A percentile compares a stretch with the other conserved stretches of the same genome.
Evolutionary conservation across 345 rosid species (phyloP).

Genomic region (Leavenworthia alabamica): DNA sequence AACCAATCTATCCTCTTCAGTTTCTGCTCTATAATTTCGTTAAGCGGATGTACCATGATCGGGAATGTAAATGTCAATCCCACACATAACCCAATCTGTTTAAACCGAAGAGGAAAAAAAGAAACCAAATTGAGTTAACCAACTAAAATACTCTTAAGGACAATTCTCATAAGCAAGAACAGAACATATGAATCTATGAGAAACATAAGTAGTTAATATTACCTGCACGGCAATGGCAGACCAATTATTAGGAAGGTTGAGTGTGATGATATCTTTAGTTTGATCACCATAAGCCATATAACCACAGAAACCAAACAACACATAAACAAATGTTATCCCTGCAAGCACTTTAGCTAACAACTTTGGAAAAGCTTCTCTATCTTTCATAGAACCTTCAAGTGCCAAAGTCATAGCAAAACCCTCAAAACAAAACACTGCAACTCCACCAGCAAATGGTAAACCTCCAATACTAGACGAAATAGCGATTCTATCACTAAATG

Average conservation of each 20-base stretch:
- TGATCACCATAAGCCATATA: conserved; percentile 89
- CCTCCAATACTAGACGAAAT: conserved; percentile 53
- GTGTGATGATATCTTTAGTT: conserved; percentile 72
- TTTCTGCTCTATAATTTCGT: conserved; percentile 79
- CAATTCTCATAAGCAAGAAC: neutral
- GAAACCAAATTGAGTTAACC: no score
- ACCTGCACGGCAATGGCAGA: conserved; percentile 76
- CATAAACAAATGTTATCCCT: conserved; percentile 56
- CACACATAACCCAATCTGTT: conserved; percentile 82
- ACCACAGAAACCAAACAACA: conserved; percentile 69
- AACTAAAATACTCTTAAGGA: no score
- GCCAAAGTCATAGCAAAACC: conserved; percentile 94
- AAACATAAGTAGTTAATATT: neutral
- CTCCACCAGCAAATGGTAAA: conserved; percentile 80
- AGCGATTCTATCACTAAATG: conserved; percentile 62
- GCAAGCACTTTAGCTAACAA: conserved; percentile 56
- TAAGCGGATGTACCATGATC: conserved; percentile 74
- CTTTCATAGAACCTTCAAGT: conserved; percentile 73
- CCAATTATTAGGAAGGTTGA: conserved; percentile 72
- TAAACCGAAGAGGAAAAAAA: no score
- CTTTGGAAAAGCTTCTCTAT: conserved; percentile 50
- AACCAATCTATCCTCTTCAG: conserved; percentile 41
- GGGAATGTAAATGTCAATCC: conserved; percentile 83
- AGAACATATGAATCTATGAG: neutral
- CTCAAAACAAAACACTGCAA: conserved; percentile 90